Conservation (phyloP, 1,284 basidiomycete genomes). For the Fomitopsis schrenkii region DNA sequence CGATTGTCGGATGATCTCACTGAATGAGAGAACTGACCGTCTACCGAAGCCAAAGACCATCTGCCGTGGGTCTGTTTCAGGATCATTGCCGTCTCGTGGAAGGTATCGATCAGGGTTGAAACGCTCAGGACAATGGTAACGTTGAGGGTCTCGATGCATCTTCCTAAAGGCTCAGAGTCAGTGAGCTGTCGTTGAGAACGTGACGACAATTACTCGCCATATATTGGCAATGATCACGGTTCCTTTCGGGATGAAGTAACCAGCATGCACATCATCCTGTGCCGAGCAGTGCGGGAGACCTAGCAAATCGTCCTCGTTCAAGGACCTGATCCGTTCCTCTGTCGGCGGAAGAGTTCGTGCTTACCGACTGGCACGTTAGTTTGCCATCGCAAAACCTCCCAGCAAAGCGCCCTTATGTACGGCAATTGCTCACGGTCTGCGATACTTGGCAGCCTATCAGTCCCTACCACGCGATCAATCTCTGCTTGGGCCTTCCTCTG, state of each 20-base stretch:
- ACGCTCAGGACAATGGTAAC: constrained; percentile 22
- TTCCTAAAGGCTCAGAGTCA: constrained; percentile 15
- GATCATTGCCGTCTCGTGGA: constrained; percentile 7
- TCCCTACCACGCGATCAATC: constrained; percentile 27
- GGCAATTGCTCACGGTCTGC: constrained; percentile 29
- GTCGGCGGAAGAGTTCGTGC: neutral
- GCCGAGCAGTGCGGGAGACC: constrained; percentile 22
- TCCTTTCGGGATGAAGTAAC: constrained; percentile 26
- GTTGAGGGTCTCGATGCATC: constrained; percentile 25
- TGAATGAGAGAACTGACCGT: constrained; percentile 11
- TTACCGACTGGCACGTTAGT: constrained; percentile 24
- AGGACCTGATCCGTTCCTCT: too few species aligned
- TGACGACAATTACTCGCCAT: constrained; percentile 8
- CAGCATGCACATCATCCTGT: constrained; percentile 25
- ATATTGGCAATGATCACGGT: constrained; percentile 23
- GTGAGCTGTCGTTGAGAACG: neutral
- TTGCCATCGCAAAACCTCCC: constrained; percentile 28
- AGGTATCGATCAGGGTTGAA: constrained; percentile 29
- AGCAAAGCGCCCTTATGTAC: constrained; percentile 27
- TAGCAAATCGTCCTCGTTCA: neutral
- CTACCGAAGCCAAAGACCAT: constrained; percentile 28
- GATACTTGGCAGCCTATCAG: constrained; percentile 25
- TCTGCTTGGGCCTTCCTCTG: constrained; percentile 30
- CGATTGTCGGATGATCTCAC: too few species aligned
- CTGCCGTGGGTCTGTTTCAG: constrained; percentile 21